phyloP scores from a whole-genome alignment of 2,329 filamentous ascomycete species.

The Emergomyces pasteurianus region DNA sequence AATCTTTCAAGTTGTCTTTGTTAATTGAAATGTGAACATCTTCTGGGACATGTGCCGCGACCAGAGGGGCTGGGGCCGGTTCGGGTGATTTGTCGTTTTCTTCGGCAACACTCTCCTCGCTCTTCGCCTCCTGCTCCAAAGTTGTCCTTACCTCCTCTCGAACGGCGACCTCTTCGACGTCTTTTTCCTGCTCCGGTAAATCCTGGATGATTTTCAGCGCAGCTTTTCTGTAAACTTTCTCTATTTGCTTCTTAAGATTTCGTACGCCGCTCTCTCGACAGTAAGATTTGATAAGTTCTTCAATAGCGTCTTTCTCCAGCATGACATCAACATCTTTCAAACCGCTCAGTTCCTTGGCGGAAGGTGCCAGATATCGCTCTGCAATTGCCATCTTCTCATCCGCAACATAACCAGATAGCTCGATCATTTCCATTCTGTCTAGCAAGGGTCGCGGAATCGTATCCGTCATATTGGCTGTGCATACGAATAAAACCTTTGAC shows the following conservation, averaged over 20 bases:
- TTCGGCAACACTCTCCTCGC: neutral
- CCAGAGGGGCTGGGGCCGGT: slow-evolving; percentile 1
- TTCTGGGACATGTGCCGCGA: slow-evolving; percentile 68
- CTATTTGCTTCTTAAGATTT: slow-evolving; percentile 98
- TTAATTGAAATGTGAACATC: slow-evolving; percentile 74
- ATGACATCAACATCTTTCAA: slow-evolving; percentile 82
- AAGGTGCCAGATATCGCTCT: slow-evolving; percentile 79
- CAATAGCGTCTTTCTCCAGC: slow-evolving; percentile 76
- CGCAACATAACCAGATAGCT: slow-evolving; percentile 88
- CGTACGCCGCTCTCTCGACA: slow-evolving; percentile 94
- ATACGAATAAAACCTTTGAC: slow-evolving; percentile 95
- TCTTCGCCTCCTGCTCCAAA: slow-evolving; percentile 45
- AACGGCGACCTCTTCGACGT: slow-evolving; percentile 62
- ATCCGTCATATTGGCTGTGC: slow-evolving; percentile 97
- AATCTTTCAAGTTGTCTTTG: slow-evolving; percentile 88
- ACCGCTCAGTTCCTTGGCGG: slow-evolving; percentile 87
- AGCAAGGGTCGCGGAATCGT: slow-evolving; percentile 89
- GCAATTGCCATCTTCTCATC: slow-evolving; percentile 99
- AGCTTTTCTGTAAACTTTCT: slow-evolving; percentile 96
- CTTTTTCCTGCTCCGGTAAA: slow-evolving; percentile 10
- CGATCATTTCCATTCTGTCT: slow-evolving; percentile 96
- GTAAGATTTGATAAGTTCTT: slow-evolving; percentile 97
- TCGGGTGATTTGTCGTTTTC: slow-evolving; percentile 9
- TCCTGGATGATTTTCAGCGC: slow-evolving; percentile 85
- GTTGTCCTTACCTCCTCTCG: slow-evolving; percentile 78